Base-by-base conservation (phyloP, 1,284 basidiomycete genomes). In the Prillingera fragicola region DNA sequence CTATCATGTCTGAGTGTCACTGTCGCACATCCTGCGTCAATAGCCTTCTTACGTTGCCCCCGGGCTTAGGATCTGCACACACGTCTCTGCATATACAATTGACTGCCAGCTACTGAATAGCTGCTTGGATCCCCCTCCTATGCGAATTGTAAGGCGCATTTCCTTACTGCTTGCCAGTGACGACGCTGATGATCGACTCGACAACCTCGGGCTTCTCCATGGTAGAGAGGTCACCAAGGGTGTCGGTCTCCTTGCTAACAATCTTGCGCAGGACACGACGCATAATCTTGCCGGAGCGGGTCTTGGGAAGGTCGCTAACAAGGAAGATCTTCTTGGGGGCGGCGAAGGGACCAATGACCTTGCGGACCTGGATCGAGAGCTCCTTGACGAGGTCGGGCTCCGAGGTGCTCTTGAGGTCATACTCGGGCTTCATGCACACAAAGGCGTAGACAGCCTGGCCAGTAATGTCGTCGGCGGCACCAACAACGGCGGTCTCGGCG, bases 281-380 rank as follows among this genome's bases (percentile, higher is more conserved):
- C 84, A 96, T 91, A 48, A 87, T 84, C 82, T 96, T 97, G 33
- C 94, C 94, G n/a, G 84, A 87, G 40, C 92, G 79, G 35, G 94
- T 98, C 82, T 97, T 97, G 37, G 94, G 94, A 47, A 97, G 75
- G 71, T 96, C 92, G 28, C 64, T 59, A 56, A 94, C 85, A 59
- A 96, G 75, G 71, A 81, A 83, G 46, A 96, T 82, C 74, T 84
- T 86, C 80, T 95, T 95, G 34, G 92, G 92, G 10, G 87, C 83
- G 0, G 94, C 91, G 70, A 96, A 97, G 3, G 91, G 90, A 3
- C 91, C 91, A 55, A 96, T 96, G 32, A 86, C 84, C 73, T 94
- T 95, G 63, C 94, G 82, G 19, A 98, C 94, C 73, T 96, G 92
- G 31, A 96, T 80, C 14, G 84, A 79, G 50, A 97, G 81, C 73